Percentiles rank a stretch among this genome's conserved stretches.
Evolutionary conservation across 2,329 filamentous ascomycete species (phyloP).

Genomic region (Aureobasidium sp.): DNA sequence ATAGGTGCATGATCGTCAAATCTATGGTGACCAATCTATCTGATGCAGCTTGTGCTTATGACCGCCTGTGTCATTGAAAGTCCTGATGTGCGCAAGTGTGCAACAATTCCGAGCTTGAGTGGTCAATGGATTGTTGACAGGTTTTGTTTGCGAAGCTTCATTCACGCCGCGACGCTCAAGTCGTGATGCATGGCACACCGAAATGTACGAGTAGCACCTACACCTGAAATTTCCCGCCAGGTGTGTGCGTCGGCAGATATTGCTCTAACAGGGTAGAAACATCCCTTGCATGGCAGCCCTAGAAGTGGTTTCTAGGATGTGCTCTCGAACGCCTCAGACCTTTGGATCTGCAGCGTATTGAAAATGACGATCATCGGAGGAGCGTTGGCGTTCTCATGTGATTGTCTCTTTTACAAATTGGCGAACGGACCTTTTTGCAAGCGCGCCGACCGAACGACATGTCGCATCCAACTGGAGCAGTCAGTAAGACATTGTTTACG

Average conservation of each 20-base stretch:
- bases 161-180: not conserved
- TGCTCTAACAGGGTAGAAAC: not conserved
- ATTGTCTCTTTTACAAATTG: not conserved
- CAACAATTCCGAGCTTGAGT: not conserved
- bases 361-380: conserved; percentile 11
- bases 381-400: conserved; percentile 10
- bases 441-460: conserved; percentile 9
- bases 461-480: conserved; percentile 6
- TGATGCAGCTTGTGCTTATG: not conserved
- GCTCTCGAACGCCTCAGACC: conserved; percentile 3
- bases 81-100: not conserved
- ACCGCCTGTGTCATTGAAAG: not conserved
- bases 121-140: not conserved
- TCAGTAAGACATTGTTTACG: conserved; percentile 4
- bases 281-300: not conserved
- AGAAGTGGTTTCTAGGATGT: not conserved
- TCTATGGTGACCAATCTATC: not conserved
- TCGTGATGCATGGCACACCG: not conserved
- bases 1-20: not conserved
- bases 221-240: not conserved
- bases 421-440: conserved; percentile 5
- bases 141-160: not conserved
- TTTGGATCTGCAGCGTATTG: conserved; percentile 2
- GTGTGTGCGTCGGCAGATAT: conserved; percentile 1
- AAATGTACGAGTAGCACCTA: not conserved